Base-by-base conservation (phyloP, 2,329 filamentous ascomycete genomes). In the Cercospora berteroae region DNA sequence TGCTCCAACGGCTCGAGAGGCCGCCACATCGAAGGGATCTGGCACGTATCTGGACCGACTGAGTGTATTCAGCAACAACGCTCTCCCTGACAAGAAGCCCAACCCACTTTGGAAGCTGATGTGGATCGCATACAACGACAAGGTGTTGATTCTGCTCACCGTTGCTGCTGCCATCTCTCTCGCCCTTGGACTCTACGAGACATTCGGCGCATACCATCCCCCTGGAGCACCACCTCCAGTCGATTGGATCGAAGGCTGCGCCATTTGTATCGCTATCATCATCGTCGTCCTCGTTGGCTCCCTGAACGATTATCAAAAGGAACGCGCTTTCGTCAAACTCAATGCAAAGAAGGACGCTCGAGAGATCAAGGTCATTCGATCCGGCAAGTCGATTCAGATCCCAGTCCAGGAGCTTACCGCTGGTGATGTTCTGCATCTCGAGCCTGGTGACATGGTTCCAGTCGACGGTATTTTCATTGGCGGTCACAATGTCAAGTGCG, bases 91-190 rank as follows among this genome's bases (percentile, higher is more conserved):
- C 69, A 87, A 87, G 73, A 90, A 90, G 74, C 82, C 89, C 20
- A 93, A 91, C 76, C 88, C 83, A 33, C 87, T 93, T 59, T 82
- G 89, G 69, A 84, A 88, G 73, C 80, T 93, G 55, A 90, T 92
- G 68, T 93, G 91, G 91, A 90, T 92, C 74, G 90, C 90, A 1
- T 92, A 92, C 80, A 93, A 93, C 75, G 91, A 94, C 78, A 93
- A 93, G 74, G 88, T 93, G 13, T 82, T 93, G 58, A 90, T 93
- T 64, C 80, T 93, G 8, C 82, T 93, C 62, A 90, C 89, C 0
- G 83, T 88, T 18, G 90, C 90, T 7, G 91, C 90, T 1, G 82
- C 86, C n/a, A 87, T 94, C 29, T 93, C 91, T 2, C 83, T 94
- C 20, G 89, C 87, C 0, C 85, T 94, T 50, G 91, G 91, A 50